Percentiles rank a stretch among this genome's conserved stretches.
phyloP scores from a whole-genome alignment of 2,329 filamentous ascomycete genomes.

The Hymenoscyphus linearis region DNA sequence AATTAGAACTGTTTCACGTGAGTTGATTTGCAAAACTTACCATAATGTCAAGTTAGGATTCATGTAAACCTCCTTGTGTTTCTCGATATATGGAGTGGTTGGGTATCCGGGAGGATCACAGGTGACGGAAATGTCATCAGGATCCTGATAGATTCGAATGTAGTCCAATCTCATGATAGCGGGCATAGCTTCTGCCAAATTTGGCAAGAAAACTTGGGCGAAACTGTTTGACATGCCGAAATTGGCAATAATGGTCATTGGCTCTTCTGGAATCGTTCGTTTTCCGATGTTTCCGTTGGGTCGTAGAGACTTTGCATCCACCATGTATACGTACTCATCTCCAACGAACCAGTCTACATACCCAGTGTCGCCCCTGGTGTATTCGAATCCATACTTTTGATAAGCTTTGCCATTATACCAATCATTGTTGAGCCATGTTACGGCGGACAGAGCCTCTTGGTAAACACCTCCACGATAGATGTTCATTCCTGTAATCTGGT shows the following conservation, averaged over 20 bases:
- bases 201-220: constrained; percentile 53
- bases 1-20: constrained; percentile 15
- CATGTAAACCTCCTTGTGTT: constrained; percentile 49
- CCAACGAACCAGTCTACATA: constrained; percentile 67
- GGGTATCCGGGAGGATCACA: constrained; percentile 64
- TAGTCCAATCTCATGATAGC: constrained; percentile 65
- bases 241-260: constrained; percentile 62
- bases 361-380: constrained; percentile 52
- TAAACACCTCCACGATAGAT: constrained; percentile 55
- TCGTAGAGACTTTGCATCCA: constrained; percentile 53
- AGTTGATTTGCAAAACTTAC: neutral
- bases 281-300: constrained; percentile 67
- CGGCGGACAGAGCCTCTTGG: constrained; percentile 57
- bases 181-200: constrained; percentile 50
- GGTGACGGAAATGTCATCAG: constrained; percentile 50
- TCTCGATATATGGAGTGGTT: constrained; percentile 61
- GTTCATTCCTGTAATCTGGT: constrained; percentile 51
- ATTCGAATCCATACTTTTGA: constrained; percentile 60
- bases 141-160: constrained; percentile 64
- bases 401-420: constrained; percentile 64
- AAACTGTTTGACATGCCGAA: constrained; percentile 67
- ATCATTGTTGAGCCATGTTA: constrained; percentile 57
- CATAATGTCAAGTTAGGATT: constrained; percentile 62
- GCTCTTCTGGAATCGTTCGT: constrained; percentile 59
- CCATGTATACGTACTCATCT: constrained; percentile 57